phyloP scores from a whole-genome alignment of 176 grass and related monocot species.

The Oryza glaberrima region DNA sequence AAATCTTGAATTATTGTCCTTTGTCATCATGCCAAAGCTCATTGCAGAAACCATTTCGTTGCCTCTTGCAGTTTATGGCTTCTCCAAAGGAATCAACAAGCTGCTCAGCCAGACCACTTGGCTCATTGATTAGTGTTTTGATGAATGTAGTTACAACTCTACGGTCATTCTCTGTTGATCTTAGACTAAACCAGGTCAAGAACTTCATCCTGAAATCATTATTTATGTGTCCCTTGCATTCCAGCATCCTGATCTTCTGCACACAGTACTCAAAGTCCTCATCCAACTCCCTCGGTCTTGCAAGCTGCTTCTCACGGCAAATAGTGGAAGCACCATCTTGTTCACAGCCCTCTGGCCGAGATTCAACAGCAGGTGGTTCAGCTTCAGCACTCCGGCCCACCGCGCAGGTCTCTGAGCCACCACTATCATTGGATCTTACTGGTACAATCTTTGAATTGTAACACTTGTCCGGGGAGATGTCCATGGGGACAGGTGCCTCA shows the following conservation, averaged over 20 bases:
- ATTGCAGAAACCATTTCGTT: slow-evolving; percentile 57
- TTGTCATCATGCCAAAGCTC: slow-evolving; percentile 72
- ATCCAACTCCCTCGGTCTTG: slow-evolving; percentile 38
- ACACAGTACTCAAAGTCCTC: slow-evolving; percentile 87
- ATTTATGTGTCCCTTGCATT: slow-evolving; percentile 73
- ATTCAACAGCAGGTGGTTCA: slow-evolving; percentile 68
- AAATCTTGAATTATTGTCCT: slow-evolving; percentile 36
- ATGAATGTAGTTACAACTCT: slow-evolving; percentile 71
- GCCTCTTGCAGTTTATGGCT: slow-evolving; percentile 68
- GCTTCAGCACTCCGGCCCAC: slow-evolving; percentile 45
- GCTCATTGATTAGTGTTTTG: slow-evolving; percentile 66
- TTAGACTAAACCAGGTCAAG: slow-evolving; percentile 88
- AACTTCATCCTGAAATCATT: slow-evolving; percentile 87
- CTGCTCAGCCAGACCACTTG: slow-evolving; percentile 75
- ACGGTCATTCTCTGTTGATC: slow-evolving; percentile 68
- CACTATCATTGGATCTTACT: slow-evolving; percentile 73
- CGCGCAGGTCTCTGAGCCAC: slow-evolving; percentile 77
- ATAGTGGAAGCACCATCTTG: slow-evolving; percentile 55
- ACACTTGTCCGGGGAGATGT: slow-evolving; percentile 53
- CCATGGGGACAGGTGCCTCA: slow-evolving; percentile 56
- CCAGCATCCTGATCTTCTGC: slow-evolving; percentile 75
- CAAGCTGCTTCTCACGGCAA: slow-evolving; percentile 30
- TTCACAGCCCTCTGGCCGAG: slow-evolving; percentile 42
- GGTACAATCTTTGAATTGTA: slow-evolving; percentile 55
- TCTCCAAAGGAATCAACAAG: slow-evolving; percentile 82